Conservation (phyloP, 2,329 filamentous ascomycete genomes). For the Pseudocercospora cruenta region DNA sequence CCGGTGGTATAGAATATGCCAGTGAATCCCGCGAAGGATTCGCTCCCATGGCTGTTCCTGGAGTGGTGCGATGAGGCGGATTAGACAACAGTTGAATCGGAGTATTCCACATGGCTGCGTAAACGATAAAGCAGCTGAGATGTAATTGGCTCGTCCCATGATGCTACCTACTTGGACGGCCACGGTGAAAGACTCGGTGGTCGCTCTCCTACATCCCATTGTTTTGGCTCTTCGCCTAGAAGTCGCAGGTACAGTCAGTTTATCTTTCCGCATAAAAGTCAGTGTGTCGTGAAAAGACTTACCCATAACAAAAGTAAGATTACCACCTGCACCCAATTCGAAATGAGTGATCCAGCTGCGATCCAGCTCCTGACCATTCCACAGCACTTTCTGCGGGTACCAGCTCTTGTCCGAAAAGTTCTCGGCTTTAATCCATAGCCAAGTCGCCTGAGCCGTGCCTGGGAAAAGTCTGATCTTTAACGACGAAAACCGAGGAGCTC, state of each 20-base stretch:
- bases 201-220: slow-evolving; percentile 28
- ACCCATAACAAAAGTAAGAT: slow-evolving; percentile 26
- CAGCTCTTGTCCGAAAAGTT: slow-evolving; percentile 17
- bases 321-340: slow-evolving; percentile 24
- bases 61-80: not conserved
- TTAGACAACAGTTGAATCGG: not conserved
- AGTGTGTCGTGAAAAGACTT: not conserved
- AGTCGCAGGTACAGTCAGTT: not conserved
- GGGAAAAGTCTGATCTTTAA: slow-evolving; percentile 22
- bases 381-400: slow-evolving; percentile 25
- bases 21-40: not conserved
- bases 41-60: not conserved
- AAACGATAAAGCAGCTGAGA: not conserved
- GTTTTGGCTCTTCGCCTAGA: slow-evolving; percentile 5
- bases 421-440: slow-evolving; percentile 19
- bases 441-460: slow-evolving; percentile 18
- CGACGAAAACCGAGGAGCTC: slow-evolving; percentile 49
- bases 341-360: slow-evolving; percentile 27
- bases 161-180: not conserved
- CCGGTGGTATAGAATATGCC: not conserved
- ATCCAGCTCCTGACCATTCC: slow-evolving; percentile 22
- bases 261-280: not conserved
- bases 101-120: not conserved
- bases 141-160: not conserved
- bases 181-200: slow-evolving; percentile 22